Evolutionary conservation across 78 protist genomes (phyloP), one percentile per base, ranked within the genome.

Genomic region (Dictyostelium purpureum): DNA sequence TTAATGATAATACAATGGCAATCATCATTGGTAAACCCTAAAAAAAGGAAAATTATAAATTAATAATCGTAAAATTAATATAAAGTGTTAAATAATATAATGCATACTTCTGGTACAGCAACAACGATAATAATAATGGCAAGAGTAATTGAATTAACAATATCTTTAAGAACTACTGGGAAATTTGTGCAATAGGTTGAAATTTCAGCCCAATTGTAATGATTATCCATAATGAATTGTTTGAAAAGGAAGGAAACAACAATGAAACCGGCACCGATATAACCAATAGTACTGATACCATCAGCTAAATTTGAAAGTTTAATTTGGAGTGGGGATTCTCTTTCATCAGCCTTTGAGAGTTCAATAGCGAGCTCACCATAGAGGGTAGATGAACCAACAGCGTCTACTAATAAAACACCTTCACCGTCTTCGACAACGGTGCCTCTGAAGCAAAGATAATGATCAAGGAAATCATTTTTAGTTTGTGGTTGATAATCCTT

Each of bases 11-110:
- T 4, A 93, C 95, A 14, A 95, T 95, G 37, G 97, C 95, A 63
- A 95, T 93, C 95, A 93, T 93, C 93, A 95, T 87, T 66, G 97
- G 97, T 33, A 95, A 49, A 85, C 97, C 97, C 21, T n/a, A n/a
- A n/a, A n/a, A n/a, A n/a, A n/a, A n/a, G n/a, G n/a, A n/a, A n/a
- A n/a, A n/a, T n/a, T n/a, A n/a, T n/a, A n/a, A n/a, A n/a, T n/a
- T n/a, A n/a, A n/a, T n/a, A 77, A 21, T 54, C 54, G 35, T 65
- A 40, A 37, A 11, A 14, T 65, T 11, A 11, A 65, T 65, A 11
- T 65, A 40, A 65, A 37, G 71, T 65, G 7, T 14, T 65, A 11
- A 37, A 35, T 65, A 7, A 65, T n/a, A n/a, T n/a, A n/a, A n/a
- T n/a, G n/a, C n/a, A n/a, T n/a, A n/a, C n/a, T n/a, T 81, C 94